Conservation (phyloP, 2,329 filamentous ascomycete species). For the Nothopassalora personata region DNA sequence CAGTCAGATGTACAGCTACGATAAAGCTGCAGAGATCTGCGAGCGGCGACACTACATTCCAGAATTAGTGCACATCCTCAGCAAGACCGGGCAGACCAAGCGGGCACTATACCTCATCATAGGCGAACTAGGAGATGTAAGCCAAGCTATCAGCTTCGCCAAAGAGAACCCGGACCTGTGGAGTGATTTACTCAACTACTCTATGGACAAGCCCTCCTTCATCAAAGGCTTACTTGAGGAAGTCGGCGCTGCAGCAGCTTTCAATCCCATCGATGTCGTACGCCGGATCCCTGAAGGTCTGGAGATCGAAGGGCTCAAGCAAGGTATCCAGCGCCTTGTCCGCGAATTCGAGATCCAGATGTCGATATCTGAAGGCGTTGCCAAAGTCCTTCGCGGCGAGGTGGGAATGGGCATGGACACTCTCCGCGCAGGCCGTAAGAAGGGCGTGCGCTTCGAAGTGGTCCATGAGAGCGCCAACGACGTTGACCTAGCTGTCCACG, state of each 20-base stretch:
- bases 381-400: conserved; percentile 78
- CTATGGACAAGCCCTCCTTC: conserved; percentile 95
- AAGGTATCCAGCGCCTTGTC: conserved; percentile 84
- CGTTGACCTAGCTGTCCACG: conserved; percentile 31
- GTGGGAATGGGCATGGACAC: conserved; percentile 78
- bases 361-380: conserved; percentile 85
- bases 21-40: conserved; percentile 70
- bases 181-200: conserved; percentile 91
- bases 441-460: conserved; percentile 85
- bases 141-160: conserved; percentile 87
- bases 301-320: conserved; percentile 82
- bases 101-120: conserved; percentile 89
- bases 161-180: conserved; percentile 90
- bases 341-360: conserved; percentile 94
- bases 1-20: conserved; percentile 75
- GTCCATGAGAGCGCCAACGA: conserved; percentile 32
- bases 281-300: conserved; percentile 86
- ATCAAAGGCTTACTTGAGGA: conserved; percentile 88
- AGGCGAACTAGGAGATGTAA: conserved; percentile 83
- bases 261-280: conserved; percentile 87
- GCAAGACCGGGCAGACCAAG: conserved; percentile 91
- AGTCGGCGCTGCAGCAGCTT: conserved; percentile 70
- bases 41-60: conserved; percentile 76
- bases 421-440: conserved; percentile 71
- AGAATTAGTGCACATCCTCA: conserved; percentile 92